Base-by-base conservation (phyloP, 192 early-diverging fungal genomes). In the Backusella sp. region DNA sequence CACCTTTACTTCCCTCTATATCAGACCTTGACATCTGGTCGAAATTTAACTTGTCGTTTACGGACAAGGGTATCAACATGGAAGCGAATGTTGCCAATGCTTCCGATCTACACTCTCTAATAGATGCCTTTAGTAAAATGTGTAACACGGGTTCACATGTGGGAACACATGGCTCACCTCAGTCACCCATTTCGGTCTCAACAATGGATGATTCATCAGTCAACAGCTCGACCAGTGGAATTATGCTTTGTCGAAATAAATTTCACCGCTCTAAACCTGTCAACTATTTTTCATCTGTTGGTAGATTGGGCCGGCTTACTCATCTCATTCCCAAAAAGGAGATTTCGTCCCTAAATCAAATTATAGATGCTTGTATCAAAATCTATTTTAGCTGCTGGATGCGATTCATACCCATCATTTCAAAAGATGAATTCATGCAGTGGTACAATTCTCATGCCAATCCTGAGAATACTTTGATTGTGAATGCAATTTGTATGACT, bases 381-480 rank as follows among this genome's bases (percentile, higher is more conserved):
- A 42, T 73, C 19, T 83, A 77, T 67, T 79, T 83, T 28, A 49
- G 52, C 32, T 83, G 82, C 28, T 83, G 82, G 82, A 73, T 77
- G 49, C 65, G 78, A 37, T 72, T 67, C 44, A 72, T 65, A n/a
- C 78, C 78, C 4, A 76, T 83, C 8, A 35, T 83, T 6, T 36
- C 74, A 41, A 70, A 71, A 52, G 70, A 79, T 26, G 75, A 83
- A 70, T 83, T 83, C 66, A 77, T 79, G 65, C 39, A 35, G n/a
- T 83, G 82, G 82, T 83, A 83, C 53, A 39, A 70, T 14, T 39
- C 37, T 4, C 72, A 79, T 37, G 15, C 65, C 8, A 14, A 53
- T 11, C 78, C 82, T 1, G 19, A 42, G 6, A 72, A 83, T 41
- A 71, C 74, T 17, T 67, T 83, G 36, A 70, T 83, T 42, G 82